phyloP scores from a whole-genome alignment of 2,329 filamentous ascomycete genomes.

The Colletotrichum sp. region DNA sequence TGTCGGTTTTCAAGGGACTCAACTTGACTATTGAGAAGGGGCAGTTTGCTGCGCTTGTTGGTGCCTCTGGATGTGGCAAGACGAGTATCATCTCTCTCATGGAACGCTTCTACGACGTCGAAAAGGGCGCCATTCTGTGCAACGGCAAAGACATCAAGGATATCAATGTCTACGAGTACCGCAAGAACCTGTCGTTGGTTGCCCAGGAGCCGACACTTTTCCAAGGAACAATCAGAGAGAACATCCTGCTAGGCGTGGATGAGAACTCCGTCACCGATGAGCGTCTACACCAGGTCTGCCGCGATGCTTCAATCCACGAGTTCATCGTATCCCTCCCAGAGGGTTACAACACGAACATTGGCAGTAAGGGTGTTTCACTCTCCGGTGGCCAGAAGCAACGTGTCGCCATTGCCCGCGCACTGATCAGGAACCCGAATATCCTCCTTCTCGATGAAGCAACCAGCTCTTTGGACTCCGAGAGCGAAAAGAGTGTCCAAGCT shows the following conservation, averaged over 20 bases:
- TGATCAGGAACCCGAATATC: constrained; percentile 69
- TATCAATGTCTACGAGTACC: constrained; percentile 67
- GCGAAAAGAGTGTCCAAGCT: constrained; percentile 66
- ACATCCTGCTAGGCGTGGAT: constrained; percentile 70
- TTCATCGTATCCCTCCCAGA: constrained; percentile 72
- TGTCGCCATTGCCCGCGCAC: constrained; percentile 71
- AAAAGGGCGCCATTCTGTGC: constrained; percentile 67
- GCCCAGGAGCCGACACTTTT: constrained; percentile 79
- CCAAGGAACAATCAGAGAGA: constrained; percentile 69
- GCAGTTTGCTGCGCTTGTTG: constrained; percentile 74
- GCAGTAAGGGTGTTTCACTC: constrained; percentile 69
- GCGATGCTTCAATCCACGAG: constrained; percentile 72
- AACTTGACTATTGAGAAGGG: constrained; percentile 70
- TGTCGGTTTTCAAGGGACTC: constrained; percentile 64
- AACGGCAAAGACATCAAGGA: constrained; percentile 65
- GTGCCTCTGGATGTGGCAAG: constrained; percentile 75
- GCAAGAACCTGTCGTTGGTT: constrained; percentile 71
- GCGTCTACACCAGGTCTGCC: constrained; percentile 57
- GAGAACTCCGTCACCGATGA: constrained; percentile 57
- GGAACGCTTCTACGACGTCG: constrained; percentile 74
- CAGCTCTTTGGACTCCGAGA: constrained; percentile 69
- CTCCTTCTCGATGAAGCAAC: constrained; percentile 78
- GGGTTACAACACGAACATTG: constrained; percentile 72
- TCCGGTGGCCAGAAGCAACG: constrained; percentile 78
- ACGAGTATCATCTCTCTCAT: constrained; percentile 72